Percentiles rank a stretch among this genome's conserved stretches.
Evolutionary conservation across 257 asterid genomes (phyloP).

Genomic region (Misopates orontium): DNA sequence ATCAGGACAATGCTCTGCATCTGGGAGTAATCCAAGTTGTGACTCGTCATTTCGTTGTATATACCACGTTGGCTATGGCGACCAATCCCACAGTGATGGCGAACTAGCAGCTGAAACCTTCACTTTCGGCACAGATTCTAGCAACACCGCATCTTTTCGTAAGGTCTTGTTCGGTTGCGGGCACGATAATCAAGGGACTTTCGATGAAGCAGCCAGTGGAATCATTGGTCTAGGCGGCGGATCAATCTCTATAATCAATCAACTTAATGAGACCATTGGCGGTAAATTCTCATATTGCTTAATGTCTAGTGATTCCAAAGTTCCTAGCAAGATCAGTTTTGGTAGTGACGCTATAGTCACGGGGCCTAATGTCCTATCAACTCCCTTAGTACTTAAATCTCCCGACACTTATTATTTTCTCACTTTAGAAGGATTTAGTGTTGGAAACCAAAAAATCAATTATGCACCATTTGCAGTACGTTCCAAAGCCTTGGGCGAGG

Average conservation of each 20-base stretch:
- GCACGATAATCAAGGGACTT: conserved; percentile 38
- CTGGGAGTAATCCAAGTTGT: conserved; percentile 22
- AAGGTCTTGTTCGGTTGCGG: conserved; percentile 60
- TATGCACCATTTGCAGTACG: no score
- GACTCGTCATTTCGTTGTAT: conserved; percentile 17
- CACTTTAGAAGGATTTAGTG: conserved; percentile 43
- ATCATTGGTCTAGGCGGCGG: conserved; percentile 66
- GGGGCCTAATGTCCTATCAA: conserved; percentile 37
- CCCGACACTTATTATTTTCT: conserved; percentile 45
- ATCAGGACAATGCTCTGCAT: conserved; percentile 26
- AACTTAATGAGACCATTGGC: conserved; percentile 25
- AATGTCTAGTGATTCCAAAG: conserved; percentile 10
- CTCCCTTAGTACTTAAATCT: conserved; percentile 38
- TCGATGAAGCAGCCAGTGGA: conserved; percentile 40
- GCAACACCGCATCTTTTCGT: conserved; percentile 25
- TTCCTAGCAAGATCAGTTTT: conserved; percentile 49
- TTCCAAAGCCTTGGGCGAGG: not conserved
- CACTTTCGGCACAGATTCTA: conserved; percentile 29
- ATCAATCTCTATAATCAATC: conserved; percentile 44
- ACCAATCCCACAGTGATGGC: conserved; percentile 36
- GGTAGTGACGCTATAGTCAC: conserved; percentile 39
- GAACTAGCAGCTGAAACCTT: conserved; percentile 51
- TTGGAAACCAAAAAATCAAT: conserved; percentile 22
- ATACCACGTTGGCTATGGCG: conserved; percentile 39
- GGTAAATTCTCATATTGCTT: conserved; percentile 64